Conservation (phyloP, 805 yeast genomes). For the Saturnispora diversa region DNA sequence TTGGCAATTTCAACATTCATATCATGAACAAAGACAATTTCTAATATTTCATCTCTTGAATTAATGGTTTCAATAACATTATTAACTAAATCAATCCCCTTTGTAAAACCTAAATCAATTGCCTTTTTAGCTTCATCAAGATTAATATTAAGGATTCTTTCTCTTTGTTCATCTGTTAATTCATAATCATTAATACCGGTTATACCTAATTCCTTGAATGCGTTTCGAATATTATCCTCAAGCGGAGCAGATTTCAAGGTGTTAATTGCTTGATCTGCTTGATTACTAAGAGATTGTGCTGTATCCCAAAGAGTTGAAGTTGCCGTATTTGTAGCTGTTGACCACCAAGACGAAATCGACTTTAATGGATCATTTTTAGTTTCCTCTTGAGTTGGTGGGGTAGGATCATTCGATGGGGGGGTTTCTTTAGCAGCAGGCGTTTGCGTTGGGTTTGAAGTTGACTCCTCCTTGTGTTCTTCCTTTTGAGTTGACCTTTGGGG, state of each 20-base stretch:
- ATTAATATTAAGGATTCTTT: slow-evolving; percentile 18
- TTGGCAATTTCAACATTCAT: slow-evolving; percentile 39
- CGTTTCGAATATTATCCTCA: slow-evolving; percentile 30
- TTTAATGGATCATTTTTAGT: slow-evolving; percentile 49
- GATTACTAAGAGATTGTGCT: slow-evolving; percentile 35
- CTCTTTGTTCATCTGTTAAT: slow-evolving; percentile 27
- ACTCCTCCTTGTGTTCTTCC: background rate
- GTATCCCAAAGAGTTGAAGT: slow-evolving; percentile 64
- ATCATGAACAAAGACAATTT: slow-evolving; percentile 62
- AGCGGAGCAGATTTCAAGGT: slow-evolving; percentile 35
- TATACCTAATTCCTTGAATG: slow-evolving; percentile 35
- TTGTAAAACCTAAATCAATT: slow-evolving; percentile 28
- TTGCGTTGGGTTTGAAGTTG: too few relatives aligned
- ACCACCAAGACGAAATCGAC: slow-evolving; percentile 70
- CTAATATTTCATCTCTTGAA: slow-evolving; percentile 43
- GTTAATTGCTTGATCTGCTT: slow-evolving; percentile 45
- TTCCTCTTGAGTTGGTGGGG: background rate
- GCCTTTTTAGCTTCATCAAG: slow-evolving; percentile 30
- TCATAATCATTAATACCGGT: slow-evolving; percentile 32
- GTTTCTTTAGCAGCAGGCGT: too few relatives aligned
- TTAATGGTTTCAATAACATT: slow-evolving; percentile 33
- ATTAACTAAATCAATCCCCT: slow-evolving; percentile 21
- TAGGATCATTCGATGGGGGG: too few relatives aligned
- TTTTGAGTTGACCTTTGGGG: background rate
- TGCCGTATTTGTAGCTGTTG: slow-evolving; percentile 51